Evolutionary conservation across 208 protist genomes (phyloP), one percentile per base, ranked within the genome.

Genomic region (Porcisia hertigi): DNA sequence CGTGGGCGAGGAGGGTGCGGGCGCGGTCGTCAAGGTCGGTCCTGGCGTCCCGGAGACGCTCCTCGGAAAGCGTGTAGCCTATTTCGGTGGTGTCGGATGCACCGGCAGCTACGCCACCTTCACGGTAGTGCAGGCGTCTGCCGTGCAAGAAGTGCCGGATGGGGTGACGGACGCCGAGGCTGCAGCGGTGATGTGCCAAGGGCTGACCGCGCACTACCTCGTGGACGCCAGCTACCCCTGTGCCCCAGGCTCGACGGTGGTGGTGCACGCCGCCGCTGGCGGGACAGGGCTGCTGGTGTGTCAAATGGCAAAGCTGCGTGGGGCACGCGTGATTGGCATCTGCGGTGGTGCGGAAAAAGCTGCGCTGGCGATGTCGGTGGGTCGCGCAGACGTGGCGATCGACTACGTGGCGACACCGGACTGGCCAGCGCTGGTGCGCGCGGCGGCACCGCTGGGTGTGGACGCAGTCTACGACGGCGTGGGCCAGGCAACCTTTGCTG

Each of bases 401-500:
- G 88, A 95, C 77, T 92, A 95, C 76, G 69, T 45, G 9, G 75
- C 77, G 16, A 69, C 45, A 63, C 77, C 76, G 23, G 92, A 98
- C 70, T 92, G 94, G 80, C 45, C 79, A 8, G 59, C 73, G 12
- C 74, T 79, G 39, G 92, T 98, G 55, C 85, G 80, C 30, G 47
- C 78, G 58, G 73, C 95, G 11, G 73, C 73, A 47, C 92, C 91
- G 4, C 14, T 67, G 3, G 81, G 82, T 49, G 85, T 94, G 36
- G 86, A 98, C 77, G 85, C 79, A 9, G 96, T 98, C 23, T 97
- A 92, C 75, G 96, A 98, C 81, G 93, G 95, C 73, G 95, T 98
- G 30, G 97, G 97, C 49, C 58, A 74, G 66, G 59, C 78, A 2
- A 98, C 94, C 23, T 97, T 94, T 80, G 66, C 86, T 54, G 86